These are phyloP conservation scores for Taxawa tesnikishii DNA, from an alignment of 2,329 filamentous ascomycete genomes.

Conservation along the genomic window DNA sequence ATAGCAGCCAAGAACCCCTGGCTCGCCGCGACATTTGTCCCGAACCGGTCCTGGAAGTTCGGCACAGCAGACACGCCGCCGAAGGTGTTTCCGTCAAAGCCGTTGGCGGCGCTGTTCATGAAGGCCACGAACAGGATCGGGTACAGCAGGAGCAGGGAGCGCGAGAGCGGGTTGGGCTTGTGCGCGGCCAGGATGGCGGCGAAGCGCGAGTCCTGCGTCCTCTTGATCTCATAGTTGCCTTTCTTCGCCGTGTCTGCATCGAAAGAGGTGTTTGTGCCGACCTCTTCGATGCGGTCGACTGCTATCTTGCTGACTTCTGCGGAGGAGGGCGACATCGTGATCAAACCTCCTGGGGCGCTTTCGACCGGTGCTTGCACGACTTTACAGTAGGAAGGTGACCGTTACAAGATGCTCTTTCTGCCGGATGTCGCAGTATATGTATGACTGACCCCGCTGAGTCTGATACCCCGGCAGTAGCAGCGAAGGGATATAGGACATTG, in stretches of 20 bases:
- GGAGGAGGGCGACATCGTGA: not conserved
- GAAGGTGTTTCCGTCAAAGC: conserved; percentile 46
- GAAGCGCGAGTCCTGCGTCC: not conserved
- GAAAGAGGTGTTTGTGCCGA: not conserved
- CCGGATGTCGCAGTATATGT: not conserved
- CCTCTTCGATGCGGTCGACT: not conserved
- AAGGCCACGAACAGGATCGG: not conserved
- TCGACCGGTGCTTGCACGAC: not conserved
- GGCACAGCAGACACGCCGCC: conserved; percentile 38
- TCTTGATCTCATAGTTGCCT: not conserved
- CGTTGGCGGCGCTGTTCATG: conserved; percentile 29
- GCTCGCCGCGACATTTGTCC: conserved; percentile 27
- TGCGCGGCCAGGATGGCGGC: not conserved
- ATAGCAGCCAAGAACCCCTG: conserved; percentile 31
- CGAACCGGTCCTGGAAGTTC: conserved; percentile 29
- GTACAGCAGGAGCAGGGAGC: not conserved
- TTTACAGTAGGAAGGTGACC: not conserved
- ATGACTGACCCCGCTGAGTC: not conserved
- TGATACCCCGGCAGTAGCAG: no score
- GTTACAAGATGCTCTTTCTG: not conserved
- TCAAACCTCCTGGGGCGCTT: not conserved
- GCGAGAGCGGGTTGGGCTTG: not conserved
- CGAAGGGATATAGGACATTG: no score
- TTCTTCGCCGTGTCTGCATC: not conserved
- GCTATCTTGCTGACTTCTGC: not conserved